Evolutionary conservation across 345 rosid species (phyloP), one percentile per base, ranked within the genome.

Genomic region (Populus euphratica): DNA sequence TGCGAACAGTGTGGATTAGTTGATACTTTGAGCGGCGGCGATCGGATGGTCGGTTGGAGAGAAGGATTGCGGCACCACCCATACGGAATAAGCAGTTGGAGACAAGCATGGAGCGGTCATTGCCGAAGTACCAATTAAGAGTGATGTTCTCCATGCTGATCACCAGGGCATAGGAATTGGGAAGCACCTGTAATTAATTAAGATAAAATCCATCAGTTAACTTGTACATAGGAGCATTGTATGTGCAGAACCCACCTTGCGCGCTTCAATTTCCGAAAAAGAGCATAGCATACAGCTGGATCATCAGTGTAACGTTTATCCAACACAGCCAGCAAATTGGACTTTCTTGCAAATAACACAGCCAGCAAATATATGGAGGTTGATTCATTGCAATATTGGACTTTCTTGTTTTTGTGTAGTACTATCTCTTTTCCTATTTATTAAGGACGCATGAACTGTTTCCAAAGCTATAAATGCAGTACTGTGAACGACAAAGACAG

Each of bases 121-220:
- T 94, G 72, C 98, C 98, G 35, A 87, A 87, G 87, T 94, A 94
- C 97, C 98, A 93, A 70, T 92, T 92, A 27, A 86, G 85, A 39
- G 97, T 91, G 16, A 92, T 88, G 87, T 93, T 91, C 88, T 94
- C 98, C 90, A 91, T 94, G 87, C 98, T 94, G 29, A 94, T 94
- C 6, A 94, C 97, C 17, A 94, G 76, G 5, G 96, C 97, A 75
- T 94, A 94, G n/a, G 96, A 89, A 77, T 91, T 89, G 36, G 97
- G 94, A 17, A 89, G 91, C 27, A 84, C 98, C 98, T 94, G 86
- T 68, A 54, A 23, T 5, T 8, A 12, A 21, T 23, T 27, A 17
- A 36, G 21, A 38, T 1, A 41, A 16, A 25, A 33, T 33, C 11
- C 5, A 17, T 14, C 41, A 7, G 23, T 23, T 23, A 16, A 5